Percentiles rank a stretch among this genome's conserved stretches.
phyloP scores from a whole-genome alignment of 305 asterid species.

The Solanum chacoense region DNA sequence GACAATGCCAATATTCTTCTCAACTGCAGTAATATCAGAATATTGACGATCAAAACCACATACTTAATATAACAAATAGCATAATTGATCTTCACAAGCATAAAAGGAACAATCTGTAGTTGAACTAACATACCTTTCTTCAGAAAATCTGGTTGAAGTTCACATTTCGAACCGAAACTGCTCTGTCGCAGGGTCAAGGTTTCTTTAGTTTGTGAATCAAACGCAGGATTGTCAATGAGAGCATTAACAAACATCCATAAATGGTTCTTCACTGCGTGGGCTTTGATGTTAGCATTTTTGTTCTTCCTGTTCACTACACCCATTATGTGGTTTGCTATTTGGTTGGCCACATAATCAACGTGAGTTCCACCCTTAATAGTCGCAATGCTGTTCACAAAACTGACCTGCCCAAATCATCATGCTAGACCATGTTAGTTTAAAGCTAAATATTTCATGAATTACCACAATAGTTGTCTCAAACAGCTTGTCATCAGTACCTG shows the following conservation, averaged over 20 bases:
- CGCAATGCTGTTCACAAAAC: slow-evolving; percentile 86
- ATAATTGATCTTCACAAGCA: background rate
- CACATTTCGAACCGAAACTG: slow-evolving; percentile 91
- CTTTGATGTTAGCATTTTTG: slow-evolving; percentile 60
- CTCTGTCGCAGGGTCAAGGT: slow-evolving; percentile 78
- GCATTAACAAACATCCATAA: slow-evolving; percentile 97
- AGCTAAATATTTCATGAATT: background rate
- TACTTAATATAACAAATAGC: background rate
- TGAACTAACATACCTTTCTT: slow-evolving; percentile 47
- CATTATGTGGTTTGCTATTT: slow-evolving; percentile 67
- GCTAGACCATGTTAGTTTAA: background rate
- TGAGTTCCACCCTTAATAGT: slow-evolving; percentile 99
- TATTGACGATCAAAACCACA: background rate
- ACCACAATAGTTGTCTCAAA: background rate
- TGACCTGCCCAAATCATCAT: slow-evolving; percentile 48
- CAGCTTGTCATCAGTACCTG: slow-evolving; percentile 38
- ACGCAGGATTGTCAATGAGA: slow-evolving; percentile 96
- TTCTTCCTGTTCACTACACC: slow-evolving; percentile 65
- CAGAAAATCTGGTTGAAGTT: slow-evolving; percentile 57
- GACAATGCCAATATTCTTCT: slow-evolving; percentile 68
- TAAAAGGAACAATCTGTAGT: background rate
- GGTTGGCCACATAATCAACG: slow-evolving; percentile 82
- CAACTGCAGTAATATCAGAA: slow-evolving; percentile 39
- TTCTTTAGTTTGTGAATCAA: slow-evolving; percentile 98
- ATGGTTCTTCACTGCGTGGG: slow-evolving; percentile 78